Evolutionary conservation across 257 asterid genomes (phyloP).

Genomic region (Solanum pinnatisectum): DNA sequence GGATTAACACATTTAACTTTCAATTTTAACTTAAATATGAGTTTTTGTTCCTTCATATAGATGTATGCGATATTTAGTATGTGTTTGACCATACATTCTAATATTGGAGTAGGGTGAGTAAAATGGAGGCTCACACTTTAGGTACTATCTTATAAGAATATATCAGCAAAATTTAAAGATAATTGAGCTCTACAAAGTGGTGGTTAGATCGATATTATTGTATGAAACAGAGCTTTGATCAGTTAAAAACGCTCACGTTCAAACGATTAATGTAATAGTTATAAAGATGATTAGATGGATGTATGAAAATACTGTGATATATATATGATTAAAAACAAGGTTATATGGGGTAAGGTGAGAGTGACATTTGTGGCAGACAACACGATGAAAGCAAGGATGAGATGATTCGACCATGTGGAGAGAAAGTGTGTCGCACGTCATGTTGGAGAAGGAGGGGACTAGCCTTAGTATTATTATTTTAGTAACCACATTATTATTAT

Average conservation of each 20-base stretch:
- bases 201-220: not conserved
- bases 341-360: not conserved
- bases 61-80: not conserved
- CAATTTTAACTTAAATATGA: not conserved
- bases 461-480: not conserved
- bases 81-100: not conserved
- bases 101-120: not conserved
- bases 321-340: not conserved
- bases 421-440: not conserved
- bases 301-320: not conserved
- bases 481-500: not conserved
- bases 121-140: not conserved
- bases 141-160: not conserved
- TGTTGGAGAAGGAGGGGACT: not conserved
- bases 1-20: not conserved
- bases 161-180: not conserved
- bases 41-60: not conserved
- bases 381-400: not conserved
- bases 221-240: rapidly evolving
- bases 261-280: not conserved
- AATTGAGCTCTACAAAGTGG: not conserved
- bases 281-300: not conserved
- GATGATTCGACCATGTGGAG: not conserved
- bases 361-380: not conserved
- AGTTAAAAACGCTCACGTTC: rapidly evolving